Base-by-base conservation (phyloP, 148 eudicot species). In the Linanthus parryae region DNA sequence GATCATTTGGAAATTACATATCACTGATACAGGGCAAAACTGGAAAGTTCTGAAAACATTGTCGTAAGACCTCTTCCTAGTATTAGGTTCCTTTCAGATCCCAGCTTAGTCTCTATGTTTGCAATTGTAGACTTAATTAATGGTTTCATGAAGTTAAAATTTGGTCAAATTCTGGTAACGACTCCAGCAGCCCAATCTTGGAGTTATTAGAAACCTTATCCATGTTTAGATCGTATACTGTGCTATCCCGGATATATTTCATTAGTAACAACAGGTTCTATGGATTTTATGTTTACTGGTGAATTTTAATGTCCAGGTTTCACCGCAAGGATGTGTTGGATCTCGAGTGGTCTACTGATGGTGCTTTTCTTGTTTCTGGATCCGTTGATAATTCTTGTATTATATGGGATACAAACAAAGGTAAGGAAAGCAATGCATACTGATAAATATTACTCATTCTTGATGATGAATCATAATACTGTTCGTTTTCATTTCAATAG, bases 371-470 rank as follows among this genome's bases (percentile, higher is more conserved):
- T 37, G 69, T 92, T 23, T 76, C 98, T 57, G 96, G 98, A 44
- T 92, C 98, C n/a, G 98, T 92, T 56, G 98, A 92, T 70, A 92
- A 92, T 58, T 79, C 98, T 46, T 92, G 98, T 74, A 82, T 92
- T 47, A 77, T 92, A 69, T 92, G 98, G 98, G 94, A 92, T 75
- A 74, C 70, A 40, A 84, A 62, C 49, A 92, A 82, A 79, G 98
- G 98, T 82, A 66, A 39, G 42, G 23, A 17, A 37, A 35, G 24
- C 21, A 30, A 25, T 10, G 23, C 57, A 44, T 34, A n/a, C n/a
- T 26, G 18, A 15, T 39, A 24, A 39, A 40, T 20, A 44, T 52
- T 38, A 24, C 45, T 36, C 31, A 10, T 35, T 35, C 12, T 21
- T 33, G 3, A 22, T 14, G 45, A 13, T n/a, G 20, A 26, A 53